These are phyloP conservation scores for Chrysochromulina parva DNA, from an alignment of 78 protist genomes.

Conservation along the genomic window DNA sequence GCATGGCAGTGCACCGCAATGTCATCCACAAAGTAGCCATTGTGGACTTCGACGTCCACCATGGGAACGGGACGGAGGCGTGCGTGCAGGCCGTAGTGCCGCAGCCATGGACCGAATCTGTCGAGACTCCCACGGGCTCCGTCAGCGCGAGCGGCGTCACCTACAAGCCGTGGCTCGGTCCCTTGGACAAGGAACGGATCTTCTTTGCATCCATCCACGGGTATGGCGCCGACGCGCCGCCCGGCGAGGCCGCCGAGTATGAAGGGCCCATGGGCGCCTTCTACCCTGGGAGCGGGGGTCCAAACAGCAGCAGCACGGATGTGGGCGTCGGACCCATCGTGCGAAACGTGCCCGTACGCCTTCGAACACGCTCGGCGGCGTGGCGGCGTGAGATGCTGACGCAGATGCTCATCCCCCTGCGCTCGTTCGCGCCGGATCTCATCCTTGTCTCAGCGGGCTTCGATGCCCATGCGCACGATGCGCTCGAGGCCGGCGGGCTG, in stretches of 20 bases:
- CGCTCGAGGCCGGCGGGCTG: conserved; percentile 1
- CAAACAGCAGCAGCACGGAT: background rate
- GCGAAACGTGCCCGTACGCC: background rate
- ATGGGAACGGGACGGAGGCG: conserved; percentile 84
- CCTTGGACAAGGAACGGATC: background rate
- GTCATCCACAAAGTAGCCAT: conserved; percentile 57
- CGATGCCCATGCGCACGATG: conserved; percentile 17
- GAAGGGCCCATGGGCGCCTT: background rate
- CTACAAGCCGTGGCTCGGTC: background rate
- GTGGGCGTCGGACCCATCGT: background rate
- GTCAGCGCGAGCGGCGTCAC: background rate
- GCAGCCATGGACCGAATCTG: background rate
- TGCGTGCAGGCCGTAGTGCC: conserved; percentile 39
- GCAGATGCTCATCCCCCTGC: background rate
- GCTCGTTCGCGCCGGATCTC: background rate
- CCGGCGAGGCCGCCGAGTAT: background rate
- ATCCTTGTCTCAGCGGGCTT: conserved; percentile 2
- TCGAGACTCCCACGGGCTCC: background rate
- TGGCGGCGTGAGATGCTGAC: background rate
- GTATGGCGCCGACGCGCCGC: background rate
- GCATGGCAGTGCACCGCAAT: conserved; percentile 55
- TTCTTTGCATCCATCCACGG: conserved; percentile 14
- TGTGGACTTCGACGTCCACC: conserved; percentile 83
- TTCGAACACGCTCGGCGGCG: background rate
- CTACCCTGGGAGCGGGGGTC: conserved; percentile 11